Conservation (phyloP, 108 stramenopile species). For the Poteriospumella lacustris region DNA sequence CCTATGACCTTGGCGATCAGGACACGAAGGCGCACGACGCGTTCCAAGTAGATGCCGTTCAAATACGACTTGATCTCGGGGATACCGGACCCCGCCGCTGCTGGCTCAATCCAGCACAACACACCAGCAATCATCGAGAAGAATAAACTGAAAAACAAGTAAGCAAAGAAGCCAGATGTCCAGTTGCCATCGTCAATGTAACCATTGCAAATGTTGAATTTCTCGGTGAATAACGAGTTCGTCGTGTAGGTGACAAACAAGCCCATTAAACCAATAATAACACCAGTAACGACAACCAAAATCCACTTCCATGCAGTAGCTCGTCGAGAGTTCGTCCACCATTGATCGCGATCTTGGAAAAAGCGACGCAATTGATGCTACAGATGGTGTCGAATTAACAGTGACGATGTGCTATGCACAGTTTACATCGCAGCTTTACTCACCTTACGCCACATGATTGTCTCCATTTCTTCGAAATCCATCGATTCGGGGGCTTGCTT, state of each 20-base stretch:
- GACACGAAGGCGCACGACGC: constrained; percentile 13
- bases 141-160: constrained; percentile 12
- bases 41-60: constrained; percentile 82
- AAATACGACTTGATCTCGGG: constrained; percentile 95
- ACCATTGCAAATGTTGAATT: background rate
- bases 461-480: constrained; percentile 31
- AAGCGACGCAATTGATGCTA: constrained; percentile 28
- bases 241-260: background rate
- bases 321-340: constrained; percentile 21
- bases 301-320: constrained; percentile 29
- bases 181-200: background rate
- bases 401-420: background rate
- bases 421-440: background rate
- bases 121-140: constrained; percentile 4
- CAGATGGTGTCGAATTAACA: no score
- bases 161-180: constrained; percentile 6
- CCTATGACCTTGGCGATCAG: constrained; percentile 24
- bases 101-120: constrained; percentile 65
- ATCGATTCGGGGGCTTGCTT: constrained; percentile 21
- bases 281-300: background rate
- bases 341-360: constrained; percentile 27
- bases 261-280: constrained; percentile 19
- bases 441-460: constrained; percentile 27
- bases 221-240: background rate
- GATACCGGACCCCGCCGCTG: constrained; percentile 87